Conservation (phyloP, 768 basidiomycete species). For the Termitomyces sp. region DNA sequence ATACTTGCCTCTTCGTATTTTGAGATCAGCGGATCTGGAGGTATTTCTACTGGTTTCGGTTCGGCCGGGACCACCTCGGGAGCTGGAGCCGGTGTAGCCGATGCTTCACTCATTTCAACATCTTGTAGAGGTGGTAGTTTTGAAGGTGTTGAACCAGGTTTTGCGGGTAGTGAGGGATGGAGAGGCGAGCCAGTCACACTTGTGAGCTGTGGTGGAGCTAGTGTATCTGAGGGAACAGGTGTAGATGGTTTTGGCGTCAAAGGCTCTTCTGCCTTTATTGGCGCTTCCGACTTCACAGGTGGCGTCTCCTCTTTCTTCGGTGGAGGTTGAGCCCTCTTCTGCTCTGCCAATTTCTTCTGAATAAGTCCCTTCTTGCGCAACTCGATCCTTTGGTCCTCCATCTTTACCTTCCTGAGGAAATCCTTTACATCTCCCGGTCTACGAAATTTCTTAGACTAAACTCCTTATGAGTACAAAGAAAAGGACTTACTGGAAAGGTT, state of each 20-base stretch:
- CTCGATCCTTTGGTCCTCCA: slow-evolving; percentile 63
- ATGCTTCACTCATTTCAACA: slow-evolving; percentile 28
- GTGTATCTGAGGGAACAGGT: slow-evolving; percentile 19
- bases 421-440: slow-evolving; percentile 76
- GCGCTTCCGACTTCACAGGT: slow-evolving; percentile 16
- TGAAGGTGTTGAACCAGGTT: slow-evolving; percentile 48
- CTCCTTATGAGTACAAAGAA: not conserved
- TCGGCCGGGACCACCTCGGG: slow-evolving; percentile 21
- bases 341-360: slow-evolving; percentile 26
- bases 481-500: slow-evolving; percentile 58
- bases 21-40: slow-evolving; percentile 48
- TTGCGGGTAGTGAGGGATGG: slow-evolving; percentile 72
- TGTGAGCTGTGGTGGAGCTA: slow-evolving; percentile 30
- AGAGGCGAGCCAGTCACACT: slow-evolving; percentile 41
- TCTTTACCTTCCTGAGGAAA: slow-evolving; percentile 69
- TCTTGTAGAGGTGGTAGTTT: slow-evolving; percentile 24
- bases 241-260: slow-evolving; percentile 14
- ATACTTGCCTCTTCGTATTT: slow-evolving; percentile 61
- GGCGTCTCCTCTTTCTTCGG: slow-evolving; percentile 14
- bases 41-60: slow-evolving; percentile 24
- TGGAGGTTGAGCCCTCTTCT: slow-evolving; percentile 20
- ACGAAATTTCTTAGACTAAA: slow-evolving; percentile 5
- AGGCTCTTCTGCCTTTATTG: slow-evolving; percentile 18
- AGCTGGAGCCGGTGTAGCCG: slow-evolving; percentile 25
- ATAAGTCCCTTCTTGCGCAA: slow-evolving; percentile 41